Conservation (phyloP, 495 filamentous ascomycete species). For the Cairneyella variabilis region DNA sequence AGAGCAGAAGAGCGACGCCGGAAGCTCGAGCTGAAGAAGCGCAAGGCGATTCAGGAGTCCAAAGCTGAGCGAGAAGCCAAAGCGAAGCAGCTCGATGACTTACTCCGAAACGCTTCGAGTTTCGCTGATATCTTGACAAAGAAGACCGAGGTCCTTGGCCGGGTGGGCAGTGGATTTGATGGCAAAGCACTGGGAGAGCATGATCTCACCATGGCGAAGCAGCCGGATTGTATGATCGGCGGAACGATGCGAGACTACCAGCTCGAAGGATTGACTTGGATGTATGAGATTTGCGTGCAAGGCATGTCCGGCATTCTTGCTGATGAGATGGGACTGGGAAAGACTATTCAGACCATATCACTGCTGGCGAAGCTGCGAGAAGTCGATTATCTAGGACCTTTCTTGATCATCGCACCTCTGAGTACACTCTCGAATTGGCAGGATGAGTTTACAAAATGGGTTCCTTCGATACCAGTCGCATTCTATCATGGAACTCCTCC, state of each 20-base stretch:
- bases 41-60: conserved; percentile 34
- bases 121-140: conserved; percentile 52
- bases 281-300: conserved; percentile 77
- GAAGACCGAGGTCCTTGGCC: conserved; percentile 51
- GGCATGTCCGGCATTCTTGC: conserved; percentile 93
- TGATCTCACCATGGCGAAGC: conserved; percentile 72
- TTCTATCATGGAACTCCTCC: conserved; percentile 83
- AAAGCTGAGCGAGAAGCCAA: conserved; percentile 48
- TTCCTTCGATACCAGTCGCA: conserved; percentile 77
- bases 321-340: conserved; percentile 97
- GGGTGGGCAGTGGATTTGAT: conserved; percentile 48
- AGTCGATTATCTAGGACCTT: conserved; percentile 75
- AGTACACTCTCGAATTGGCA: conserved; percentile 95
- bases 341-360: conserved; percentile 92
- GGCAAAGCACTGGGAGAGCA: conserved; percentile 65
- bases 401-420: conserved; percentile 83
- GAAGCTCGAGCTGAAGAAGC: conserved; percentile 9
- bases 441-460: conserved; percentile 90
- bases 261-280: conserved; percentile 90
- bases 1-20: conserved; percentile 41
- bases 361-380: conserved; percentile 87
- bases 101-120: conserved; percentile 31
- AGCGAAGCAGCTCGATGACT: conserved; percentile 45
- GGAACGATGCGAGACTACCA: conserved; percentile 94
- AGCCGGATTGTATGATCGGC: conserved; percentile 79